Base-by-base conservation (phyloP, 2,329 filamentous ascomycete species). In the Biscogniauxia marginata region DNA sequence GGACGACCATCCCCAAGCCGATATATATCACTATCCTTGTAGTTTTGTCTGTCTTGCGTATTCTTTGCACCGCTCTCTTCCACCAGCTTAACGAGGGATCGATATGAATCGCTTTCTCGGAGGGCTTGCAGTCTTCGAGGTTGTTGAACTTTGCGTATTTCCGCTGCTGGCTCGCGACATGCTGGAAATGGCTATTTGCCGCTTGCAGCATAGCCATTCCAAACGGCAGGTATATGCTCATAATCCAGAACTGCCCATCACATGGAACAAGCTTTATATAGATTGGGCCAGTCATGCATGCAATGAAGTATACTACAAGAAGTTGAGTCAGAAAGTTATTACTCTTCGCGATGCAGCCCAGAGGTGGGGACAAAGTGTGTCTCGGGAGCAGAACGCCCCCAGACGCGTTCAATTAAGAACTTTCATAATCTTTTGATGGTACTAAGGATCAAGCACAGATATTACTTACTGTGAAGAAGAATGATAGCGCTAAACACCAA, bases 191-290 rank as follows among this genome's bases (percentile, higher is more conserved):
- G 63, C 76, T 80, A 67, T 87, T 86, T 57, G 82, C 81, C 20
- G 83, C 85, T 65, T 88, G 85, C 66, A 88, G 88, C 4, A 89
- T 72, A 7, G 84, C 85, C 53, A 89, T 84, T 21, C 86, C 85
- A 49, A 84, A 79, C 9, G 86, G 86, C 3, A 88, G 74, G 68
- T 84, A 86, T 54, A 84, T 75, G 59, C 82, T 80, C 86, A 89
- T 89, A 69, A 86, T 78, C 84, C 85, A 89, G 67, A 79, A 89
- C 69, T 87, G 83, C 16, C 76, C 75, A 19, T 77, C 73, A 52
- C 82, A 82, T 0, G 83, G 81, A n/a, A 75, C 64, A 8, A 73
- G 52, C 23, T 72, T 52, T 21, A 69, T 67, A 52, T 70, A 62
- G 20, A 65, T 63, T 1, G 67, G 60, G 52, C 71, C 73, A 49